These are phyloP conservation scores for Clausena lansium DNA, from an alignment of 345 rosid genomes.

Conservation along the genomic window DNA sequence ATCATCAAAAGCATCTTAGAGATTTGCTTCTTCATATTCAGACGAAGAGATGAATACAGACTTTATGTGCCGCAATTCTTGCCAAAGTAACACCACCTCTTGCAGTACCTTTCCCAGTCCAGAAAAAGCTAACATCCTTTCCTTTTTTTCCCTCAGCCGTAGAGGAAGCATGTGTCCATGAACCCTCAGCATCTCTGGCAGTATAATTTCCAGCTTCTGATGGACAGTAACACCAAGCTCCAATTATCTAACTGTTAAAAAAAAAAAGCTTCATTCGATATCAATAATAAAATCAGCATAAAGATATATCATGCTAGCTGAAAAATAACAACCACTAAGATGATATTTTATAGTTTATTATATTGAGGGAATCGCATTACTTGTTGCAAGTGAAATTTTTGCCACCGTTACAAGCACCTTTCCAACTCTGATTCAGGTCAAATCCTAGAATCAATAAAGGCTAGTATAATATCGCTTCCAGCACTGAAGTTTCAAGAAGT, in stretches of 20 bases:
- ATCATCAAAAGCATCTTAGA: conserved; percentile 53
- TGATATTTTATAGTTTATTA: too few species aligned
- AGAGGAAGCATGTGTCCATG: conserved; percentile 63
- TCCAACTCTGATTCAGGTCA: conserved; percentile 50
- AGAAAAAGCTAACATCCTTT: conserved; percentile 29
- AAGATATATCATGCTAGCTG: too few species aligned
- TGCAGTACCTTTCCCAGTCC: conserved; percentile 51
- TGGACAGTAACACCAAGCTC: conserved; percentile 15
- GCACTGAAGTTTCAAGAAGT: not conserved
- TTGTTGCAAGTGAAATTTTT: conserved; percentile 49
- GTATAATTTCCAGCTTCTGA: not conserved
- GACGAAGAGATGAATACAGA: conserved; percentile 1
- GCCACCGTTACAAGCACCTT: conserved; percentile 37
- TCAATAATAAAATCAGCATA: not conserved
- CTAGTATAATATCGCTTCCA: conserved; percentile 34
- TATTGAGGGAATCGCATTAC: conserved; percentile 16
- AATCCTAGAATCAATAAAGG: conserved; percentile 39
- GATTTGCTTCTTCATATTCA: not conserved
- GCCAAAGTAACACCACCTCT: conserved; percentile 60
- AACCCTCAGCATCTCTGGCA: conserved; percentile 20
- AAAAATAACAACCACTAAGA: too few species aligned
- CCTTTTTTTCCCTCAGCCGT: conserved; percentile 54
- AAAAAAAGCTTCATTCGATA: not conserved
- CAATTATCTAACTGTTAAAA: not conserved
- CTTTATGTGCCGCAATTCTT: conserved; percentile 45